Evolutionary conservation across 176 grass and related monocot species (phyloP), one percentile per base, ranked within the genome.

Genomic region (Tuctoria greenei): DNA sequence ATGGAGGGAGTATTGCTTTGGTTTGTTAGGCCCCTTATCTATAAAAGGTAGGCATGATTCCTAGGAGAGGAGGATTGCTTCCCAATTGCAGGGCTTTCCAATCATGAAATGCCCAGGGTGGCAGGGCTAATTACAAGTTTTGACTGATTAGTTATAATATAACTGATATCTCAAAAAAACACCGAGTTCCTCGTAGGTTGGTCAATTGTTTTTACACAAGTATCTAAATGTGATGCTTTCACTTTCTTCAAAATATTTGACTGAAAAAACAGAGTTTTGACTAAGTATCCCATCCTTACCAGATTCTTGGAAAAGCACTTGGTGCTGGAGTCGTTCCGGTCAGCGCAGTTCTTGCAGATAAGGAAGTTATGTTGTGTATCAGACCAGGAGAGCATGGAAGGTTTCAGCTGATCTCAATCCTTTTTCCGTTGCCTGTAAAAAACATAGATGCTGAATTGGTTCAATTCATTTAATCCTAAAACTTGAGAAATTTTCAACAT

Each of bases 241-340:
- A 47, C 61, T 79, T 44, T 69, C 6, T 76, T 21, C 26, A 66
- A 34, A 41, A 76, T 58, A 18, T 74, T 13, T 44, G 49, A 26
- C 61, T 73, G 28, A 18, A 54, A 54, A 24, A 20, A n/a, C 44
- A 46, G 3, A n/a, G 6, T 63, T 67, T 64, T 67, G 65, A 65
- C 27, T n/a, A 67, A 45, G 14, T 72, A 52, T 80, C 44, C 54
- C 26, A 7, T 66, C 7, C 81, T 7, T 67, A 75, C 38, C 83
- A 98, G 95, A 94, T 98, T 84, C 60, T 98, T 81, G 95, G 95
- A 51, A 98, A 98, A 85, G 89, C 95, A 35, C 82, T 98, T 58
- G 95, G 95, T 79, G 95, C 95, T 66, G 95, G 95, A 84, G 91
- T 98, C 11, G 67, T 98, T 86, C 89, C 95, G 26, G 91, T 98